phyloP scores from a whole-genome alignment of 139 green algal species.

The Eudorina sp. region DNA sequence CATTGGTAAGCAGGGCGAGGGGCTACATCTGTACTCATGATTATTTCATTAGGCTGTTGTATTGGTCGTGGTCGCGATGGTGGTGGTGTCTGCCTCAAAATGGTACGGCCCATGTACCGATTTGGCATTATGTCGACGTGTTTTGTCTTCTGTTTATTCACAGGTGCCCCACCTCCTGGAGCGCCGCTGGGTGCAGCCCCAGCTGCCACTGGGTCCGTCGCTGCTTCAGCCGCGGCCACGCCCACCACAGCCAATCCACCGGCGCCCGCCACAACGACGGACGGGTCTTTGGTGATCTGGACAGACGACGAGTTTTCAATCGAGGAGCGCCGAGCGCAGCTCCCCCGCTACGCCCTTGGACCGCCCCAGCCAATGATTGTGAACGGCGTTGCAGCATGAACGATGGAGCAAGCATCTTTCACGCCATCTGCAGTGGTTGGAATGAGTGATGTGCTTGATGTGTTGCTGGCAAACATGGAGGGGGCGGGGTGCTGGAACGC shows the following conservation, averaged over 20 bases:
- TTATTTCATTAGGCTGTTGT: too few species aligned
- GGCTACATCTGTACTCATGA: too few species aligned
- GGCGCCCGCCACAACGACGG: not conserved
- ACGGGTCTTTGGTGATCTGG: conserved; percentile 65
- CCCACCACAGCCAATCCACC: not conserved
- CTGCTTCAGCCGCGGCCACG: not conserved
- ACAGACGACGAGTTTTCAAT: conserved; percentile 65
- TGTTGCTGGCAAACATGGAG: too few species aligned
- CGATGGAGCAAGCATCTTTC: too few species aligned
- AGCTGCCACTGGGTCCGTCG: not conserved
- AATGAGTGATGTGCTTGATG: too few species aligned
- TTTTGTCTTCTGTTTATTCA: not conserved
- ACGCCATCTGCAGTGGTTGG: too few species aligned
- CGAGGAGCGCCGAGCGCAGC: conserved; percentile 66
- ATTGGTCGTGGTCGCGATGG: too few species aligned
- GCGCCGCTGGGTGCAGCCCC: not conserved
- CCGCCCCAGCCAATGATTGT: not conserved
- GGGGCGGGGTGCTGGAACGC: too few species aligned
- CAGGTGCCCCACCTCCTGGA: not conserved
- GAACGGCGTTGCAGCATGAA: not conserved
- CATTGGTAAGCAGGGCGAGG: conserved; percentile 15
- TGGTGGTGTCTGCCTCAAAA: too few species aligned
- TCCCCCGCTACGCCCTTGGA: conserved; percentile 58
- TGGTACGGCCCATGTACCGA: too few species aligned
- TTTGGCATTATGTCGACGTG: too few species aligned